Evolutionary conservation across 2,329 filamentous ascomycete species (phyloP).

Genomic region (Colletotrichum australisinense): DNA sequence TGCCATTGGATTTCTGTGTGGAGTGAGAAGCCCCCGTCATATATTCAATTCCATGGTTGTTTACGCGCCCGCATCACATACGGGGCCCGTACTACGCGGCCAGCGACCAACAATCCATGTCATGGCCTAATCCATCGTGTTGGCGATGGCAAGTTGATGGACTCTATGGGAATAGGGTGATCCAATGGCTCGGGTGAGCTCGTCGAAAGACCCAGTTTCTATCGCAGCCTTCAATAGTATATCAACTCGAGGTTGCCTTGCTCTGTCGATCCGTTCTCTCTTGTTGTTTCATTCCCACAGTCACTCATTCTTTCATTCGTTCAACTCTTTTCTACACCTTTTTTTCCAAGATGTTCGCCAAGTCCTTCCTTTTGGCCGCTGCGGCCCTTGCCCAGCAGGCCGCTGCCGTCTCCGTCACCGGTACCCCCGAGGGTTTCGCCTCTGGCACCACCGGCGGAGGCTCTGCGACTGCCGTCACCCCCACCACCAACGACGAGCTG

Average conservation of each 20-base stretch:
- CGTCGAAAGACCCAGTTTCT: conserved; percentile 1
- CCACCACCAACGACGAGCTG: conserved; percentile 65
- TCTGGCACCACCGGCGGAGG: conserved; percentile 71
- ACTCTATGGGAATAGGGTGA: background rate
- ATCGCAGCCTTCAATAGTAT: conserved; percentile 3
- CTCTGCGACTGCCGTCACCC: conserved; percentile 63
- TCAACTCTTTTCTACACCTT: background rate
- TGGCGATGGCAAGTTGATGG: background rate
- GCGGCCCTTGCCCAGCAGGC: conserved; percentile 32
- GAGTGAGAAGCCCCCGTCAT: conserved; percentile 24
- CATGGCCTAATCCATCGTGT: background rate
- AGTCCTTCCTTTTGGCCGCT: conserved; percentile 29
- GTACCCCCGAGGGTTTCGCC: conserved; percentile 55
- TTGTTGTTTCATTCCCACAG: conserved; percentile 2
- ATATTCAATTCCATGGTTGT: conserved; percentile 12
- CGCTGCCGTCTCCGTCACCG: conserved; percentile 43
- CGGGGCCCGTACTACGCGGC: conserved; percentile 17
- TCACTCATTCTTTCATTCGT: conserved; percentile 20
- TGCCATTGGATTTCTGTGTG: conserved; percentile 8
- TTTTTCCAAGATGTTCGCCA: conserved; percentile 28
- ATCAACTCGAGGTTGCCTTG: conserved; percentile 2
- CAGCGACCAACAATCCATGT: background rate
- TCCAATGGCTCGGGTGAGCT: background rate
- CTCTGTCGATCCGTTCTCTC: background rate
- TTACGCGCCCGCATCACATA: conserved; percentile 14